phyloP scores from a whole-genome alignment of 2,329 filamentous ascomycete genomes.

The Nemania serpens region DNA sequence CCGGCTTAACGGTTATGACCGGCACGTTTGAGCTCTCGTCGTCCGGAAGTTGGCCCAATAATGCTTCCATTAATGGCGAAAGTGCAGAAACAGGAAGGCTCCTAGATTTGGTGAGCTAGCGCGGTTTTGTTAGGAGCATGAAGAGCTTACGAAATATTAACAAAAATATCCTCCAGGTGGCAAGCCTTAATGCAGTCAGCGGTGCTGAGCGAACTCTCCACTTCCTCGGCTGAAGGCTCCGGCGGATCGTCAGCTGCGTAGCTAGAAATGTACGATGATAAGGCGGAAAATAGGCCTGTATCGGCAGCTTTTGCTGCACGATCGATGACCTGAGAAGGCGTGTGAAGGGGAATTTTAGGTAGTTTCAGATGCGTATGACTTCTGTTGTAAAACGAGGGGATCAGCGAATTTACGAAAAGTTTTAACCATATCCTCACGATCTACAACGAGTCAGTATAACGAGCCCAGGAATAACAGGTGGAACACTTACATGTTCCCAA shows the following conservation, averaged over 20 bases:
- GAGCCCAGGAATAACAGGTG: conserved; percentile 1
- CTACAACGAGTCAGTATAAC: conserved; percentile 54
- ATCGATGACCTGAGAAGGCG: conserved; percentile 90
- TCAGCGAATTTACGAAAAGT: conserved; percentile 92
- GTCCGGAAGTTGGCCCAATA: conserved; percentile 86
- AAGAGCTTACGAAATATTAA: conserved; percentile 73
- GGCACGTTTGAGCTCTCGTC: conserved; percentile 69
- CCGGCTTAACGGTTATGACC: conserved; percentile 90
- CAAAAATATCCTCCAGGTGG: conserved; percentile 79
- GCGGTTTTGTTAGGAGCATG: not conserved
- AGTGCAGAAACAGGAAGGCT: conserved; percentile 64
- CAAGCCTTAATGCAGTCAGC: conserved; percentile 94
- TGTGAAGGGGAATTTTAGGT: conserved; percentile 84
- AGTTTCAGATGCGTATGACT: conserved; percentile 70
- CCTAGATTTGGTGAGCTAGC: conserved; percentile 45
- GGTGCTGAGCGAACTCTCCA: conserved; percentile 92
- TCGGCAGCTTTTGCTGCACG: conserved; percentile 78
- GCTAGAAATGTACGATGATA: conserved; percentile 97
- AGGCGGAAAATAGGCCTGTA: conserved; percentile 86
- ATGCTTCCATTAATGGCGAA: conserved; percentile 67
- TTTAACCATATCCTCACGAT: conserved; percentile 93
- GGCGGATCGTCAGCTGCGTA: conserved; percentile 98
- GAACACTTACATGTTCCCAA: conserved; percentile 72
- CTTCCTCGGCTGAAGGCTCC: conserved; percentile 94
- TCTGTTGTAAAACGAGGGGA: conserved; percentile 75